A percentile compares a stretch with the other conserved stretches of the same genome.
Evolutionary conservation across 2,329 filamentous ascomycete species (phyloP).

Genomic region (Colletotrichum euphorbiae): DNA sequence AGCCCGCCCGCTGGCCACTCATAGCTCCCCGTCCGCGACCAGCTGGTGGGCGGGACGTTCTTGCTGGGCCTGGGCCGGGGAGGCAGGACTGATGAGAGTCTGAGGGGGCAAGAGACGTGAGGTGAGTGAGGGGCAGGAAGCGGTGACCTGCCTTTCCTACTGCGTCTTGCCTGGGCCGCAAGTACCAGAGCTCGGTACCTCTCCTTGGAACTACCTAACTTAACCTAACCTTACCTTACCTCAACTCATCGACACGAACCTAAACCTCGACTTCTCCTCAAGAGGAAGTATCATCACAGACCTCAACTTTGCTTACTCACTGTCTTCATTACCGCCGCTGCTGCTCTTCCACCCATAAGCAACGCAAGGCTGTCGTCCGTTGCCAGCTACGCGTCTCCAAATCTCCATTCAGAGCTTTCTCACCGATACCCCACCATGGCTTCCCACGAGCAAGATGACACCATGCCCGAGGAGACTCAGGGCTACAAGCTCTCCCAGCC

Average conservation of each 20-base stretch:
- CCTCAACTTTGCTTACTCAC: slow-evolving; percentile 17
- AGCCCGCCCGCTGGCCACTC: slow-evolving; percentile 16
- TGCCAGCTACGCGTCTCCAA: neutral
- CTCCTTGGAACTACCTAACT: too few relatives aligned
- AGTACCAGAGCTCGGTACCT: neutral
- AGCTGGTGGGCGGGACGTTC: neutral
- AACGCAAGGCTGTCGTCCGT: neutral
- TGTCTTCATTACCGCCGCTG: neutral
- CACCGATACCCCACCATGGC: slow-evolving; percentile 65
- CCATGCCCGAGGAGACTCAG: slow-evolving; percentile 87
- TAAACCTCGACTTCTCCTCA: slow-evolving; percentile 29
- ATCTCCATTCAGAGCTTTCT: slow-evolving; percentile 9
- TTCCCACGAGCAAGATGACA: slow-evolving; percentile 77
- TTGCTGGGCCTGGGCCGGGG: slow-evolving; percentile 9
- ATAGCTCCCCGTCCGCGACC: neutral
- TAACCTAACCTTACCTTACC: slow-evolving; percentile 4
- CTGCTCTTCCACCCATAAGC: neutral
- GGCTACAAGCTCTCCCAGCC: slow-evolving; percentile 97
- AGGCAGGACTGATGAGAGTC: neutral
- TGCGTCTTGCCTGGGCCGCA: slow-evolving; percentile 5
- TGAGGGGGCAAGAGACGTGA: too few relatives aligned
- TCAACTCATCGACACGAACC: slow-evolving; percentile 19
- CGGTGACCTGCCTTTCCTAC: slow-evolving; percentile 29
- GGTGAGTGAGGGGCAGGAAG: slow-evolving; percentile 31
- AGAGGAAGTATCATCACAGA: slow-evolving; percentile 35